Conservation (phyloP, 2,329 filamentous ascomycete species). For the Arthrocladium fulminans region DNA sequence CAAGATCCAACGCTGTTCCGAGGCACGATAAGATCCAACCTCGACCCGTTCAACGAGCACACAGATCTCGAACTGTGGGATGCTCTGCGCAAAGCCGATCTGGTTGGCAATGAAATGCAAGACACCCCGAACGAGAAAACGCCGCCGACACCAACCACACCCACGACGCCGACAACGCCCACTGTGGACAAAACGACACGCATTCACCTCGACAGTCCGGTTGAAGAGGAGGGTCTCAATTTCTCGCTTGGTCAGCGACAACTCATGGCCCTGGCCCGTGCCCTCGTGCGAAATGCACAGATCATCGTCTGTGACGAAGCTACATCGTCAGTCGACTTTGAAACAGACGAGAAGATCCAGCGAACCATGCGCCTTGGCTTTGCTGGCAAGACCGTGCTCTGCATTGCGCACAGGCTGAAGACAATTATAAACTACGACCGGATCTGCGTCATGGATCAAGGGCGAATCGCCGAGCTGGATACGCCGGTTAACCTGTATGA, state of each 20-base stretch:
- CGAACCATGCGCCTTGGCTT: slow-evolving; percentile 77
- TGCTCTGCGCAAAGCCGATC: slow-evolving; percentile 37
- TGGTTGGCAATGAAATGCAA: slow-evolving; percentile 29
- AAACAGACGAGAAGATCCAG: slow-evolving; percentile 94
- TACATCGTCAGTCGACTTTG: slow-evolving; percentile 86
- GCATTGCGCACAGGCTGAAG: slow-evolving; percentile 83
- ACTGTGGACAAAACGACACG: slow-evolving; percentile 32
- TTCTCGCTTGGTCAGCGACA: slow-evolving; percentile 93
- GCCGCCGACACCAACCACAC: neutral
- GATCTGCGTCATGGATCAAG: slow-evolving; percentile 93
- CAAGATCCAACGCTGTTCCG: slow-evolving; percentile 22
- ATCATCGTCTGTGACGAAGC: slow-evolving; percentile 98
- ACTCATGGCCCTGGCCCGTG: slow-evolving; percentile 86
- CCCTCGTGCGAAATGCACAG: slow-evolving; percentile 73
- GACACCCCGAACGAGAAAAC: slow-evolving; percentile 15
- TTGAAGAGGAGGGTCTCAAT: slow-evolving; percentile 92
- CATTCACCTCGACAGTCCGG: slow-evolving; percentile 72
- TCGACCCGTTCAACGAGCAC: slow-evolving; percentile 23
- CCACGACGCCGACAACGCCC: slow-evolving; percentile 18
- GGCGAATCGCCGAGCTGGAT: slow-evolving; percentile 78
- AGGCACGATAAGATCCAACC: slow-evolving; percentile 22
- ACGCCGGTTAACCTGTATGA: slow-evolving; percentile 66
- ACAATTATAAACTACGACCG: slow-evolving; percentile 93
- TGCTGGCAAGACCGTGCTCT: slow-evolving; percentile 75
- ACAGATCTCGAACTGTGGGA: slow-evolving; percentile 28